A percentile compares a stretch with the other conserved stretches of the same genome.
phyloP scores from a whole-genome alignment of 2,329 filamentous ascomycete species.

The Talaromyces amestolkiae region DNA sequence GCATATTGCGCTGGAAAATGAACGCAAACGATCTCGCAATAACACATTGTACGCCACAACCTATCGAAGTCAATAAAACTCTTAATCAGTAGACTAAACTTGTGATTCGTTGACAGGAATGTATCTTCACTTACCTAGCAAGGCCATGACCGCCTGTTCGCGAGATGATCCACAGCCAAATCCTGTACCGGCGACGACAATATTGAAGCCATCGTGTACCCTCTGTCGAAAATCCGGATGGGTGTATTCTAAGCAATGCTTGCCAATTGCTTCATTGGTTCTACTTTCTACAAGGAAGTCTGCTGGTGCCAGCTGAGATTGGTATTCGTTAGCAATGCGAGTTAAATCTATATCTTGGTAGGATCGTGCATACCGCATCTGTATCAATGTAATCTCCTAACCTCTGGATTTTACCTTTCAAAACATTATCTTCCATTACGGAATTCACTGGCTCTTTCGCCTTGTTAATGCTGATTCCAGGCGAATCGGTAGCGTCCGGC shows the following conservation, averaged over 20 bases:
- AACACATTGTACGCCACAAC: conserved; percentile 41
- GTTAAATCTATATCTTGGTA: not conserved
- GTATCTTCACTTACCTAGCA: conserved; percentile 30
- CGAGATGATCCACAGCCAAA: conserved; percentile 50
- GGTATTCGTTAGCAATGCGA: not conserved
- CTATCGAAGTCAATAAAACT: conserved; percentile 14
- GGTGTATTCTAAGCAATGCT: conserved; percentile 43
- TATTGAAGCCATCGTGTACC: conserved; percentile 36
- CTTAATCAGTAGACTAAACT: not conserved
- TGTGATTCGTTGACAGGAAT: not conserved
- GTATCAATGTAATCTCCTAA: conserved; percentile 50
- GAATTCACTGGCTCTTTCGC: not conserved
- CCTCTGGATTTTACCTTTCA: conserved; percentile 39
- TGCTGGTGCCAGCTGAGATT: conserved; percentile 41
- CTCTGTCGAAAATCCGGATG: conserved; percentile 42
- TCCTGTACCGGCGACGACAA: conserved; percentile 48
- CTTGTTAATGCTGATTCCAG: not conserved
- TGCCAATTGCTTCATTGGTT: conserved; percentile 35
- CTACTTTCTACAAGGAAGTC: conserved; percentile 34
- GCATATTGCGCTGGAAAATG: conserved; percentile 49
- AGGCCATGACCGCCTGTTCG: conserved; percentile 44
- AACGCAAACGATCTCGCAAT: conserved; percentile 49
- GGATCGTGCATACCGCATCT: conserved; percentile 29
- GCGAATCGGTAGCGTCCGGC: not conserved
- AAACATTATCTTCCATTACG: conserved; percentile 9